Evolutionary conservation across 768 basidiomycete species (phyloP).

Genomic region (Aureoboletus auriporus): DNA sequence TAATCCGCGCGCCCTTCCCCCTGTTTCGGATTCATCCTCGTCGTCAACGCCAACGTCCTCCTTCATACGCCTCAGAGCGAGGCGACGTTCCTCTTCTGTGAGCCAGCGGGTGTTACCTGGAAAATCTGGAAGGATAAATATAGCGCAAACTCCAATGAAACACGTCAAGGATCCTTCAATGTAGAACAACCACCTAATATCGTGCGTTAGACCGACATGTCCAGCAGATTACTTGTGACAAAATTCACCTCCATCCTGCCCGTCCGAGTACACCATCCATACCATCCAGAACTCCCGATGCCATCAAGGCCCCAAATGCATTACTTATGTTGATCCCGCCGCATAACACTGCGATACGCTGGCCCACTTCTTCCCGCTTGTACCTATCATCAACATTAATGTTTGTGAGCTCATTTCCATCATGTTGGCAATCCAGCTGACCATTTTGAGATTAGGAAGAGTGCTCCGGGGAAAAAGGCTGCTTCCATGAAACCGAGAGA

Average conservation of each 20-base stretch:
- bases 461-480: conserved; percentile 66
- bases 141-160: conserved; percentile 46
- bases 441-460: conserved; percentile 35
- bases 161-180: conserved; percentile 59
- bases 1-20: conserved; percentile 42
- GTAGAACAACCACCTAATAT: conserved; percentile 65
- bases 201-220: too few species aligned
- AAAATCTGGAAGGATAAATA: conserved; percentile 73
- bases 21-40: conserved; percentile 34
- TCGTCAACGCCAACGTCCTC: conserved; percentile 62
- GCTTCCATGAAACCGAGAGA: conserved; percentile 75
- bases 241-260: conserved; percentile 62
- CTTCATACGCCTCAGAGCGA: conserved; percentile 57
- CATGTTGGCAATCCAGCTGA: conserved; percentile 13
- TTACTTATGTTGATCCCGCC: conserved; percentile 77
- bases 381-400: conserved; percentile 58
- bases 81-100: conserved; percentile 48
- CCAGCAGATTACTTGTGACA: too few species aligned
- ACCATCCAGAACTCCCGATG: conserved; percentile 65
- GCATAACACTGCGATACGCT: conserved; percentile 61
- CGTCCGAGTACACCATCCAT: conserved; percentile 70
- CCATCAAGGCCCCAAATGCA: conserved; percentile 77
- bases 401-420: background rate
- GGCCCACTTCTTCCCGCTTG: conserved; percentile 64
- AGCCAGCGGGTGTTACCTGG: conserved; percentile 64